A percentile compares a stretch with the other conserved stretches of the same genome.
Conservation (phyloP, 495 filamentous ascomycete species). For the Hyphodiscus hymeniophilus region DNA sequence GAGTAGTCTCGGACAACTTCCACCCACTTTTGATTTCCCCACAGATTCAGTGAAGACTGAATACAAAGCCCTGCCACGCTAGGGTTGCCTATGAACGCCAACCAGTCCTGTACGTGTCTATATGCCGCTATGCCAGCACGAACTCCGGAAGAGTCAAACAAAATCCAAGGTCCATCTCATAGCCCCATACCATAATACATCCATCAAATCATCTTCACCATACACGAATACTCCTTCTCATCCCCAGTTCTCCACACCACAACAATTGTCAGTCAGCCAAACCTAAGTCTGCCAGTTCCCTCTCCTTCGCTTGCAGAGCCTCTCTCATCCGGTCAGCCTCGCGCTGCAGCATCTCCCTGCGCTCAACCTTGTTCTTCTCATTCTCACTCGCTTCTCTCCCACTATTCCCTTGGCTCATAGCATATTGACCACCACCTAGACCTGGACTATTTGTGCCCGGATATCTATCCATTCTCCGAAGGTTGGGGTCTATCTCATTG, state of each 20-base stretch:
- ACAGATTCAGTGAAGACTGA: too few relatives aligned
- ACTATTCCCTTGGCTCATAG: slow-evolving; percentile 16
- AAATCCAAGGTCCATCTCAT: neutral
- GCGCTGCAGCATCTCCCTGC: slow-evolving; percentile 55
- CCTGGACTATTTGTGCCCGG: slow-evolving; percentile 5
- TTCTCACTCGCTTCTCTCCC: slow-evolving; percentile 28
- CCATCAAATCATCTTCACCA: neutral
- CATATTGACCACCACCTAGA: slow-evolving; percentile 24
- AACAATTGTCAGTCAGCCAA: slow-evolving; percentile 5
- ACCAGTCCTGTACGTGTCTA: too few relatives aligned
- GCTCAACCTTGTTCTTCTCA: slow-evolving; percentile 51
- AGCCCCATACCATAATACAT: neutral
- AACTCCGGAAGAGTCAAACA: too few relatives aligned
- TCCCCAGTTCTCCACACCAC: neutral
- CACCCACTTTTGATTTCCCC: too few relatives aligned
- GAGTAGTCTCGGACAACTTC: too few relatives aligned
- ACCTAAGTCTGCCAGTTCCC: slow-evolving; percentile 61
- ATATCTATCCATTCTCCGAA: slow-evolving; percentile 9
- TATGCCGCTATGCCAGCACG: too few relatives aligned
- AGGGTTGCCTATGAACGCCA: too few relatives aligned
- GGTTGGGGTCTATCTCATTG: neutral
- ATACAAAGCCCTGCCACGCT: too few relatives aligned
- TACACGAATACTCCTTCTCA: neutral
- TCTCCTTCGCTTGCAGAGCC: slow-evolving; percentile 65
- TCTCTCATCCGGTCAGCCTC: slow-evolving; percentile 74